Conservation (phyloP, 116 monocot species). For the Dioscorea cayenensis region DNA sequence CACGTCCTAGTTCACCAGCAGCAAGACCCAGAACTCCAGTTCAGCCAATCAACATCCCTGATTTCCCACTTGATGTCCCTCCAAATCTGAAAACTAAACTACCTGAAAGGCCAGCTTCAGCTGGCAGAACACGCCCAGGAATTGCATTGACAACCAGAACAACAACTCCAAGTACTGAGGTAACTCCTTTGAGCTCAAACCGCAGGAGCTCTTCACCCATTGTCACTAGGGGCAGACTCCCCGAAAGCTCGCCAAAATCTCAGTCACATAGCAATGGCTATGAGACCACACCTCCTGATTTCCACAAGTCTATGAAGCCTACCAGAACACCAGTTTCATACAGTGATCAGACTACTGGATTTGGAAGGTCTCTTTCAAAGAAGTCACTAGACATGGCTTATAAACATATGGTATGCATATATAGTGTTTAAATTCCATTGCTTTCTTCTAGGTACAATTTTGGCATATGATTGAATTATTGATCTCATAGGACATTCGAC, state of each 20-base stretch:
- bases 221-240: conserved; percentile 44
- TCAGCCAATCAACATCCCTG: conserved; percentile 43
- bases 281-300: conserved; percentile 8
- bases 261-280: conserved; percentile 17
- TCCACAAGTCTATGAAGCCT: conserved; percentile 18
- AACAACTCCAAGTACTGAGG: conserved; percentile 30
- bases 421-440: no score
- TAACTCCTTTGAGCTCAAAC: conserved; percentile 11
- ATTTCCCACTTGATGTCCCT: conserved; percentile 57
- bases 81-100: conserved; percentile 71
- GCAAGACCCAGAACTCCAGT: conserved; percentile 34
- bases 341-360: conserved; percentile 43
- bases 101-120: conserved; percentile 63
- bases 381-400: conserved; percentile 85
- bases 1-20: conserved; percentile 64
- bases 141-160: conserved; percentile 23
- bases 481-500: conserved; percentile 56
- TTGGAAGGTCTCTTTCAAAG: conserved; percentile 71
- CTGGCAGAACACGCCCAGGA: conserved; percentile 60
- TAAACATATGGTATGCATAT: conserved; percentile 56
- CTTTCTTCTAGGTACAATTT: no score
- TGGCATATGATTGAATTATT: background rate
- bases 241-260: conserved; percentile 37
- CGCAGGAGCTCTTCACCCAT: conserved; percentile 39
- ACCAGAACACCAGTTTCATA: conserved; percentile 4